Conservation (phyloP, 2,329 filamentous ascomycete species). For the Rhexocercosporidium sp. region DNA sequence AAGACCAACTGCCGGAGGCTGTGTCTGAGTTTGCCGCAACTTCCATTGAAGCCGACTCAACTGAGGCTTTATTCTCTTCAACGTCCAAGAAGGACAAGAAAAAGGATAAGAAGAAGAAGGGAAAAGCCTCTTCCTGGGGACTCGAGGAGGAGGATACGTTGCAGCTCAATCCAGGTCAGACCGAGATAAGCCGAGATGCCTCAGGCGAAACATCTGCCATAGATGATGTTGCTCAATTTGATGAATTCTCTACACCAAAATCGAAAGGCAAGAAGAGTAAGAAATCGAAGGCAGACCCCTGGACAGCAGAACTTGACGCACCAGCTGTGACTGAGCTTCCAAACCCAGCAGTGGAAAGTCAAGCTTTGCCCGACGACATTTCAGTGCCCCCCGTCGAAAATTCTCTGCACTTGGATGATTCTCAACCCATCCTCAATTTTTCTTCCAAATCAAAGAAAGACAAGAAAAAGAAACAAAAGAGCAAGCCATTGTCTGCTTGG, state of each 20-base stretch:
- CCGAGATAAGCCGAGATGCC: not conserved
- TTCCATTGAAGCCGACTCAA: constrained; percentile 15
- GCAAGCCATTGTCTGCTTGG: constrained; percentile 16
- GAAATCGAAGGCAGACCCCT: constrained; percentile 11
- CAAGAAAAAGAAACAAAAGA: constrained; percentile 41
- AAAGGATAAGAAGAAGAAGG: constrained; percentile 42
- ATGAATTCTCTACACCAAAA: constrained; percentile 7
- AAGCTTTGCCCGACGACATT: constrained; percentile 6
- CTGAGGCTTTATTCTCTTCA: constrained; percentile 21
- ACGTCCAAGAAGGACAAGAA: constrained; percentile 50
- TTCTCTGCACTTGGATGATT: too few relatives aligned
- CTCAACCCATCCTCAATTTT: constrained; percentile 6
- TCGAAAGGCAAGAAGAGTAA: constrained; percentile 8
- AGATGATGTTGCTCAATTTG: not conserved
- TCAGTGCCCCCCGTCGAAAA: not conserved
- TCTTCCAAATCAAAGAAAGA: constrained; percentile 25
- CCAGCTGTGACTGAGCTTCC: not conserved
- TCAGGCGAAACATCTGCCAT: not conserved
- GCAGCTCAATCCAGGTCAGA: not conserved
- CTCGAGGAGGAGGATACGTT: constrained; percentile 11
- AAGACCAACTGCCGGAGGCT: not conserved
- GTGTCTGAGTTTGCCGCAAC: not conserved
- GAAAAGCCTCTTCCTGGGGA: constrained; percentile 24
- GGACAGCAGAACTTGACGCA: constrained; percentile 3
- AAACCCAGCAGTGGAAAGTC: not conserved